Base-by-base conservation (phyloP, 1,139 yeast genomes). In the Saccharomyces hybrid region DNA sequence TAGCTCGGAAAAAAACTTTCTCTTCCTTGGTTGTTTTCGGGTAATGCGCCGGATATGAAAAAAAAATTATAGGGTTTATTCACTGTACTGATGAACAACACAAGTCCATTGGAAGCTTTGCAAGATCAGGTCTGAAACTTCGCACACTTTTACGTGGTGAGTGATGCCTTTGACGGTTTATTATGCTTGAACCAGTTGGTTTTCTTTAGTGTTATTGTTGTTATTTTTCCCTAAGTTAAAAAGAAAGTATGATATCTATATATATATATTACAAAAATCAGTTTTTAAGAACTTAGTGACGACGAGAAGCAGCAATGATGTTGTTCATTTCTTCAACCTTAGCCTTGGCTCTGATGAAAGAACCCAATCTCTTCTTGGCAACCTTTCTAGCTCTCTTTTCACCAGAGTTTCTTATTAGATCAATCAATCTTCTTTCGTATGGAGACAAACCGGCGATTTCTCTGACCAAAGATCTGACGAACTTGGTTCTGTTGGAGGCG, bases 361-460 rank as follows among this genome's bases (percentile, higher is more conserved):
- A 90, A 81, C 99, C 99, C 77, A 95, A 89, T 93, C 97, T 93
- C 96, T 89, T 93, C 95, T 95, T 95, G 70, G 98, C 97, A 76
- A 95, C 91, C 90, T 95, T 95, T 88, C 95, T 89, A 71, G 99
- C 99, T 84, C 99, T 95, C 96, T 95, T 95, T 83, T 95, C 99
- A 86, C 97, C 97, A 76, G 97, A 93, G 83, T 95, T 95, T 86
- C 99, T 93, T 87, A 95, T 84, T 82, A 95, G 85, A 82, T 95
- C 99, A 75, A 95, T 87, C 78, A 93, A 86, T 83, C 99, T 91
- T 84, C 97, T 91, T 83, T 95, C 99, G 81, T 95, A 95, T 80
- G 99, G 99, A 70, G 99, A 97, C 76, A 91, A 86, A 76, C 99
- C 99, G 69, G 97, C 82, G 73, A 95, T 98, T 82, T 95, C 99